Evolutionary conservation across 106 monocot genomes (phyloP).

Genomic region (Xerophyta viscosa): DNA sequence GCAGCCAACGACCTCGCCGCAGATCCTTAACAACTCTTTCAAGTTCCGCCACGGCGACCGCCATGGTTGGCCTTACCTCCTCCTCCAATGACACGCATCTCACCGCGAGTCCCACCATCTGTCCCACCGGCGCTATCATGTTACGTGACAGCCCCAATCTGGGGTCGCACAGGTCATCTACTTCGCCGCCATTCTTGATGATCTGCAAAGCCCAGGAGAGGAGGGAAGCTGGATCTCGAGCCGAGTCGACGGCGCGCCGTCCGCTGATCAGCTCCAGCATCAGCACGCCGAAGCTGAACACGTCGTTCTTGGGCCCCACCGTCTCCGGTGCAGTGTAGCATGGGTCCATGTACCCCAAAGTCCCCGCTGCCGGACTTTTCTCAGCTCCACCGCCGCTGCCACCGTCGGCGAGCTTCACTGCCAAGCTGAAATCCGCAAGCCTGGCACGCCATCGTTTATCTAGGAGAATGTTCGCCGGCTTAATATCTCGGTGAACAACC

Average conservation of each 20-base stretch:
- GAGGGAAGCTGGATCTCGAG: conserved; percentile 30
- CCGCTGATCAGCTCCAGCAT: conserved; percentile 67
- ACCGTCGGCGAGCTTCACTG: conserved; percentile 19
- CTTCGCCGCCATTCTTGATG: conserved; percentile 8
- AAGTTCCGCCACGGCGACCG: conserved; percentile 53
- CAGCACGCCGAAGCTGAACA: conserved; percentile 87
- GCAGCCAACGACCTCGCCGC: neutral
- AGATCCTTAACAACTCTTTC: neutral
- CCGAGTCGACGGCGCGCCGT: conserved; percentile 48
- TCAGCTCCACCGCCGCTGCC: neutral
- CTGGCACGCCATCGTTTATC: conserved; percentile 37
- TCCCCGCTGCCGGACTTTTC: conserved; percentile 48
- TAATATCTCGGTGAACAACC: conserved; percentile 80
- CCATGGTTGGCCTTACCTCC: conserved; percentile 44
- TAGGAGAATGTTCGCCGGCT: conserved; percentile 67
- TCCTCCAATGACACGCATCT: conserved; percentile 41
- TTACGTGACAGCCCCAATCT: conserved; percentile 15
- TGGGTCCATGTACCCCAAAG: conserved; percentile 85
- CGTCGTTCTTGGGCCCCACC: conserved; percentile 50
- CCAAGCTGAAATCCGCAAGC: conserved; percentile 83
- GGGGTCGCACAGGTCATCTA: conserved; percentile 28
- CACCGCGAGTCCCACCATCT: conserved; percentile 32
- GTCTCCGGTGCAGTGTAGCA: conserved; percentile 35
- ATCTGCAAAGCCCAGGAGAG: conserved; percentile 54
- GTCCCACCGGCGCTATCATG: conserved; percentile 13